A percentile compares a stretch with the other conserved stretches of the same genome.
These are phyloP conservation scores for Melampsora americana DNA, from an alignment of 1,284 basidiomycete species.

Conservation along the genomic window DNA sequence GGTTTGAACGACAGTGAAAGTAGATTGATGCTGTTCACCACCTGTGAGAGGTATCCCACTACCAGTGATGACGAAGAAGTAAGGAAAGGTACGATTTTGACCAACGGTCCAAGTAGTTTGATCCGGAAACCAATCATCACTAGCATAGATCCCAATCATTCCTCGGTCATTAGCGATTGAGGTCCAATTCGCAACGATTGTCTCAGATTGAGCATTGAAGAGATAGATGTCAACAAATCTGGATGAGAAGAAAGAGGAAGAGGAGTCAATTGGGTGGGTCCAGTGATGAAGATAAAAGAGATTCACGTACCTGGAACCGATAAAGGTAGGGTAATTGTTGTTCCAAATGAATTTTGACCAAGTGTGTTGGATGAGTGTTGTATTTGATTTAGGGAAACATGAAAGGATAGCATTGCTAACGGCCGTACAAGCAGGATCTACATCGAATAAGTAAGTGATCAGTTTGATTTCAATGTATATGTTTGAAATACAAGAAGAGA, in stretches of 20 bases:
- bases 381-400: conserved; percentile 29
- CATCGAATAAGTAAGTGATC: neutral
- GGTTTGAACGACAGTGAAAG: conserved; percentile 31
- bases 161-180: conserved; percentile 35
- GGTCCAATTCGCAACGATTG: conserved; percentile 18
- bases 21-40: conserved; percentile 37
- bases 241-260: neutral
- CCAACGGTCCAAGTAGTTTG: conserved; percentile 14
- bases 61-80: conserved; percentile 37
- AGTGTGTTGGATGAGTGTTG: conserved; percentile 20
- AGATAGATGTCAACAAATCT: conserved; percentile 37
- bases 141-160: conserved; percentile 40
- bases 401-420: conserved; percentile 37
- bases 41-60: conserved; percentile 18
- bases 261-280: neutral
- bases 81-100: conserved; percentile 20
- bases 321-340: conserved; percentile 39
- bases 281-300: neutral
- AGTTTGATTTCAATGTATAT: neutral
- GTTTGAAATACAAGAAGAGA: neutral
- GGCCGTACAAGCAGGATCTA: conserved; percentile 36
- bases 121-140: conserved; percentile 33
- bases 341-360: conserved; percentile 44
- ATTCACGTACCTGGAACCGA: conserved; percentile 18
- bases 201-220: conserved; percentile 37